These are phyloP conservation scores for Rosellinia necatrix DNA, from an alignment of 2,329 filamentous ascomycete species.

Conservation along the genomic window DNA sequence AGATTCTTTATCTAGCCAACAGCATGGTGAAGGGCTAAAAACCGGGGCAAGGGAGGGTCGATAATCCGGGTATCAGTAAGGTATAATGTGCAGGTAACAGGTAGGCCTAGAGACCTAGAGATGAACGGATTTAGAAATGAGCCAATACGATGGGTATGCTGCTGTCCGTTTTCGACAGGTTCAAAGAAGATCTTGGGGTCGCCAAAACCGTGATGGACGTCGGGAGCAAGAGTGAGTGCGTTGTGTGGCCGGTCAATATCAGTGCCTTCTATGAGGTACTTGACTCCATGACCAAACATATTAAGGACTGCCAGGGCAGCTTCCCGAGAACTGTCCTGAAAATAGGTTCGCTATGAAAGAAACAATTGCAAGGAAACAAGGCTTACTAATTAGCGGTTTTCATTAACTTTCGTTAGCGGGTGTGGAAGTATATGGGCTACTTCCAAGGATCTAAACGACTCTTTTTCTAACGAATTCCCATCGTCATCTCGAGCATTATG, in stretches of 20 bases:
- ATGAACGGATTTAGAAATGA: slow-evolving; percentile 23
- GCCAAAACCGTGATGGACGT: slow-evolving; percentile 41
- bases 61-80: slow-evolving; percentile 34
- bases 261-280: slow-evolving; percentile 43
- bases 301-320: slow-evolving; percentile 45
- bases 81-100: slow-evolving; percentile 39
- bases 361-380: not conserved
- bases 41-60: slow-evolving; percentile 40
- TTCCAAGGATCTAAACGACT: not conserved
- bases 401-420: slow-evolving; percentile 12
- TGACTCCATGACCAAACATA: slow-evolving; percentile 47
- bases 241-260: slow-evolving; percentile 46
- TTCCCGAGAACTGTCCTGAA: slow-evolving; percentile 34
- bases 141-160: slow-evolving; percentile 39
- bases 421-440: slow-evolving; percentile 20
- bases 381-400: slow-evolving; percentile 6
- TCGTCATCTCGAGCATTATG: slow-evolving; percentile 34
- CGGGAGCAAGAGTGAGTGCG: slow-evolving; percentile 35
- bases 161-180: slow-evolving; percentile 23
- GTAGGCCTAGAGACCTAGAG: slow-evolving; percentile 27
- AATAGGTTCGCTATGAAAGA: slow-evolving; percentile 9
- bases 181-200: slow-evolving; percentile 42
- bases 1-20: no score
- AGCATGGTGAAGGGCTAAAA: slow-evolving; percentile 43
- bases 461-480: slow-evolving; percentile 25